Evolutionary conservation across 1,284 basidiomycete species (phyloP), one percentile per base, ranked within the genome.

Genomic region (Cutaneotrichosporon sp.): DNA sequence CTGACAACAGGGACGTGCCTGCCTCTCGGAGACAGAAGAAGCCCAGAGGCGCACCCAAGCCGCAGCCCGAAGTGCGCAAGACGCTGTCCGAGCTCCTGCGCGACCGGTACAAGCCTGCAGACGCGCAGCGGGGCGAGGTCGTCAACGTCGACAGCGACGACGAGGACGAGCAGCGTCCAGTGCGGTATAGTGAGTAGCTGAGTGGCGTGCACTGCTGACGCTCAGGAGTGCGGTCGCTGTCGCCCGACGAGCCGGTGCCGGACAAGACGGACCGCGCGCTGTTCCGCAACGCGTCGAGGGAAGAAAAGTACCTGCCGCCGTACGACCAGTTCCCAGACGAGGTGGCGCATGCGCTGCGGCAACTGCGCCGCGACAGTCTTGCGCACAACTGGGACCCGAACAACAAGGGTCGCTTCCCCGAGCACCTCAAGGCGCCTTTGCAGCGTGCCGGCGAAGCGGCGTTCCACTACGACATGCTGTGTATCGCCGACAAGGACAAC

Each of bases 321-420:
- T 70, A 61, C 49, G 47, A 57, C 30, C 50, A 52, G 13, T 69
- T 65, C 56, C 68, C 66, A 2, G 52, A 51, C 21, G 61, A 63
- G 37, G 58, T 69, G 15, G 55, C 52, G 13, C 51, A 55, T 18
- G n/a, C 47, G 10, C 54, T 72, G 3, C 47, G 56, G 26, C 43
- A 34, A 3, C 59, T 70, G 2, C 58, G 66, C 7, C 45, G 55
- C 18, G 49, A 53, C 17, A 64, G 65, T 48, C 48, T 33, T 18
- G 10, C 46, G 68, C 67, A 69, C 43, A 17, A 46, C 3, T 71
- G 69, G 70, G 55, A 62, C 33, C 38, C 47, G 5, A 42, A 42
- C n/a, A 76, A 79, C 54, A 90, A 88, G 77, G 85, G 85, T 66
- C 94, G 91, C 73, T 97, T 97, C 77, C 92, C 92, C 7, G 84